Base-by-base conservation (phyloP, 176 grass and related monocot genomes). In the Thalia dealbata region DNA sequence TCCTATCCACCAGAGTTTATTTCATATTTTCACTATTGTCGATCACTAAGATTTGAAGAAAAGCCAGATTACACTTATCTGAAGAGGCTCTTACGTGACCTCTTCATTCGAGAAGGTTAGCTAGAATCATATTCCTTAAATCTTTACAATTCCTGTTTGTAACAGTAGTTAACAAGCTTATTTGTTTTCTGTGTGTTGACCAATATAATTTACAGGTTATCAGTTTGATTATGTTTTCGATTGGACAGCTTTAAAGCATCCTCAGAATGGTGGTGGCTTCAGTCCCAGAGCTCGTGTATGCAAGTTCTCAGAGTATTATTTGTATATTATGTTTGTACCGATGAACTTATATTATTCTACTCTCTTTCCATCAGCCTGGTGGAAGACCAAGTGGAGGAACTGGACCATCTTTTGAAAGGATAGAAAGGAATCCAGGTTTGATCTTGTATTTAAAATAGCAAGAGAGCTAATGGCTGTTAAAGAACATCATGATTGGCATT, bases 151-250 rank as follows among this genome's bases (percentile, higher is more conserved):
- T 70, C 4, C 27, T 48, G 23, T 35, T 24, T n/a, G 70, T 32
- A 55, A 25, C 13, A 50, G 15, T 32, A 29, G 5, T 55, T 13
- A 58, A n/a, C 6, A 58, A n/a, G 6, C 54, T 18, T 58, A n/a
- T n/a, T 14, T 58, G 54, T 44, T 72, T 38, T 38, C 32, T 38
- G 32, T 38, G 3, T 38, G 32, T 38, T 38, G 32, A 38, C 32
- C 32, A 38, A 38, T 2, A 38, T 38, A n/a, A n/a, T 38, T 21
- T 82, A 29, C 83, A 96, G 92, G 92, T 52, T 87, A 91, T 77
- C 86, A 96, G 80, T 91, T 91, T 56, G 92, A 96, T 81, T 96
- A 91, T 55, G 86, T 96, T 32, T 96, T 96, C 80, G 92, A 96
- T 73, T 91, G 89, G 92, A 96, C 92, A 26, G 74, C 79, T 61